Evolutionary conservation across 2,329 filamentous ascomycete species (phyloP).

Genomic region (Blastomyces parvus): DNA sequence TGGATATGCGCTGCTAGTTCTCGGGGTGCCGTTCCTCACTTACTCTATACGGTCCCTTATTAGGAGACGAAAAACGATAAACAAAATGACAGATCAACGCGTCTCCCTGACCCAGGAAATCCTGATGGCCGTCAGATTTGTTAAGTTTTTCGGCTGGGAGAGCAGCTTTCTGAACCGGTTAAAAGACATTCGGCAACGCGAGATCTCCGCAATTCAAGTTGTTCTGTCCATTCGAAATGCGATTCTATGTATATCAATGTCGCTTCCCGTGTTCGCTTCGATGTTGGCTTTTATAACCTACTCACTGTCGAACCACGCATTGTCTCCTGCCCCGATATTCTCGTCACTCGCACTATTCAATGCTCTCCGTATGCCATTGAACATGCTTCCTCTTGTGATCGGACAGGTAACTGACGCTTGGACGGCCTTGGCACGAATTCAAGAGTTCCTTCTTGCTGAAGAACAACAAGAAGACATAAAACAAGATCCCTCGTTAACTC

Average conservation of each 20-base stretch:
- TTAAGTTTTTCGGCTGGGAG: conserved; percentile 97
- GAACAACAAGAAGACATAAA: conserved; percentile 66
- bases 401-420: conserved; percentile 84
- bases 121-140: conserved; percentile 78
- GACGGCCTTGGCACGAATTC: conserved; percentile 72
- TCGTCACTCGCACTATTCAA: conserved; percentile 94
- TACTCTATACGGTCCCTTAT: conserved; percentile 69
- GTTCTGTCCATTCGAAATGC: conserved; percentile 74
- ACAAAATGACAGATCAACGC: conserved; percentile 86
- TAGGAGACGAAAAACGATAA: conserved; percentile 65
- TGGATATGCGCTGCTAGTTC: conserved; percentile 71
- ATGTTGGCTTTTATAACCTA: conserved; percentile 90
- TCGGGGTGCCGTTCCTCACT: conserved; percentile 69
- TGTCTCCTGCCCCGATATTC: conserved; percentile 72
- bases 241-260: conserved; percentile 72
- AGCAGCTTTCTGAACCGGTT: conserved; percentile 71
- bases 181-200: conserved; percentile 60
- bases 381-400: conserved; percentile 77
- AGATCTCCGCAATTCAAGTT: conserved; percentile 76
- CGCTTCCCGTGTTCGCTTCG: conserved; percentile 84
- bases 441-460: conserved; percentile 80
- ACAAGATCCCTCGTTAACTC: conserved; percentile 43
- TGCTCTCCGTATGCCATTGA: conserved; percentile 77
- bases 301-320: conserved; percentile 52
- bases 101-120: conserved; percentile 91